Percentiles rank a stretch among this genome's conserved stretches.
These are phyloP conservation scores for Nannizzia gypsea DNA, from an alignment of 2,329 filamentous ascomycete species.

Conservation along the genomic window DNA sequence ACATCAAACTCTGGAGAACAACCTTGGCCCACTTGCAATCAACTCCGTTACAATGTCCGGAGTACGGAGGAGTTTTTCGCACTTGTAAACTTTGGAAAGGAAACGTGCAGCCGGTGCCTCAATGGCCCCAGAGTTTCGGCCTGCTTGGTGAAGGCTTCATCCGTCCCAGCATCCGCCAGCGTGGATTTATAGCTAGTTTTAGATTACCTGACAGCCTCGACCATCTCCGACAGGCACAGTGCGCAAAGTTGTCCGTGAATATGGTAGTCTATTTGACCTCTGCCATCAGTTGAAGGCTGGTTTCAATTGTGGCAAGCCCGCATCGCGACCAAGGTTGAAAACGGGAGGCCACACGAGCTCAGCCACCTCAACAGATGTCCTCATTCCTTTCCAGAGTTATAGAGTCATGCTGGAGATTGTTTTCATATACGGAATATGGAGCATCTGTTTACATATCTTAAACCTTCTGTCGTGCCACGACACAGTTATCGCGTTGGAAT, in stretches of 20 bases:
- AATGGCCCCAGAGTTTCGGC: not conserved
- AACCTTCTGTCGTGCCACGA: not conserved
- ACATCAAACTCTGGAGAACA: not conserved
- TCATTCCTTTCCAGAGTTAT: not conserved
- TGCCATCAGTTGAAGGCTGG: not conserved
- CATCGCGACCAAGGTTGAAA: not conserved
- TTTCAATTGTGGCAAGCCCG: not conserved
- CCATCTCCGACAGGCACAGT: not conserved
- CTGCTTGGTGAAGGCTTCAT: not conserved
- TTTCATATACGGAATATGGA: not conserved
- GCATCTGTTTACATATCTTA: not conserved
- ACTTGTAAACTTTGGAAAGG: not conserved
- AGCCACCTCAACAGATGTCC: not conserved
- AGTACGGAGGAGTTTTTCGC: not conserved
- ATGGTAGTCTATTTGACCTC: not conserved
- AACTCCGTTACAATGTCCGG: not conserved
- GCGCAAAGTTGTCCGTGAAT: not conserved
- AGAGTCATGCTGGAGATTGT: not conserved
- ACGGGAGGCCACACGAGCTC: not conserved
- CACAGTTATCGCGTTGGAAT: not conserved
- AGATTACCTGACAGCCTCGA: not conserved
- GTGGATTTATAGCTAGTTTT: not conserved
- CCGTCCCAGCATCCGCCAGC: not conserved
- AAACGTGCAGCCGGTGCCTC: not conserved
- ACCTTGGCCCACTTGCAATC: not conserved